Base-by-base conservation (phyloP, 768 basidiomycete species). In the Xerocomellus intermedius region DNA sequence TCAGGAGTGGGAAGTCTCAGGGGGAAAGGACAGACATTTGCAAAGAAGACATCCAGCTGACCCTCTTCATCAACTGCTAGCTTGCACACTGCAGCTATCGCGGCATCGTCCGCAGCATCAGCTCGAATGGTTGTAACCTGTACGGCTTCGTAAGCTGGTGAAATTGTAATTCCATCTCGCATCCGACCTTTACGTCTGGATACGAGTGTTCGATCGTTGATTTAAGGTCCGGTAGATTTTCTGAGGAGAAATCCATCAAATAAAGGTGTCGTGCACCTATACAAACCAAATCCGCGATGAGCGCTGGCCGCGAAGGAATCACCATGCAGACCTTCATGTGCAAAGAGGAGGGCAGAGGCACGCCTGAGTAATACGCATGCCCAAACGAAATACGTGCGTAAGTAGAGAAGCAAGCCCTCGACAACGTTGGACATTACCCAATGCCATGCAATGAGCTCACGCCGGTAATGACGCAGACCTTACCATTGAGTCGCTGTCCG, bases 31-130 rank as follows among this genome's bases (percentile, higher is more conserved):
- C 83, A 49, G 64, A 92, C 94, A 68, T 98, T 97, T 33, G 95
- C 95, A 67, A 94, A 98, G 78, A 97, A 97, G 59, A 95, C 85
- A 61, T 98, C 95, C 13, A 98, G 77, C 55, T 84, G 80, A 9
- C 94, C 93, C 66, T 95, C 87, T 56, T 97, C 93, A 41, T 80
- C 72, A 32, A 93, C 64, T 3, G 89, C 91, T 54, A 77, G 84
- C 53, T 86, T 74, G 69, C 94, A 93, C 2, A 94, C 68, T 7
- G 71, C 73, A 21, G 81, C 76, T 52, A 97, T 86, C 10, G 86
- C 80, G 13, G 71, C 61, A 50, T 93, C 86, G 64, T 92, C 85
- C 19, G 93, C 86, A 14, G 94, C 94, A 68, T 98, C 95, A 14
- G 83, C 94, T 66, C 86, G 82, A 33, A 87, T 64, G 12, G 77